Base-by-base conservation (phyloP, 306 rosid species). In the Prunus padus region DNA sequence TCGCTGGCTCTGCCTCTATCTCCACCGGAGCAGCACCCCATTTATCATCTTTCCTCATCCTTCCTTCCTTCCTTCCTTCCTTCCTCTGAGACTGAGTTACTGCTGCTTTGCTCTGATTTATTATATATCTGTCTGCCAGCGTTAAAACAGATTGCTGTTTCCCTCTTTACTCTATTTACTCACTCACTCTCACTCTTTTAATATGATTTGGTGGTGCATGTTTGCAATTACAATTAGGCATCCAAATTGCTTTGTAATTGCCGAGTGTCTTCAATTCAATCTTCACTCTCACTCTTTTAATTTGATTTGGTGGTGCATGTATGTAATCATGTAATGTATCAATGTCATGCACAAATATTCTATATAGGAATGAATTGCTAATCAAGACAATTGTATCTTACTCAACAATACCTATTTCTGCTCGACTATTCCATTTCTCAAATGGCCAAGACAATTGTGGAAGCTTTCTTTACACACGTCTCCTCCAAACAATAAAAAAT, bases 1-100 rank as follows among this genome's bases (percentile, higher is more conserved):
- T 30, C 15, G 56, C n/a, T 11, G 33, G 31, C 64, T 23, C 61
- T 8, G 26, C 28, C 12, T 55, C 85, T 80, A 63, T 86, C 90
- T 89, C 93, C 46, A 89, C 54, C 5, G 90, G 86, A 0, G 87
- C 93, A 23, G 89, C 93, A 55, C 26, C 12, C 93, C 89, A 86
- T 0, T 47, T 47, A 9, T 14, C 54, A 20, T 67, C 54, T 45
- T 14, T 67, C 18, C 33, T 45, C 72, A 67, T 67, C 71, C 23
- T 67, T 2, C 42, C 9, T 37, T 1, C 20, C 51, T 66, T 67
- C 71, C 23, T 67, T 2, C 42, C 9, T 37, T 11, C 11, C 31
- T 57, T 5, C 25, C 33, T 59, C 18, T 57, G 31, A 54, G 42
- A 6, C 2, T 37, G 9, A 37, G 42, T 37, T 7, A 37, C 42